Evolutionary conservation across 2,329 filamentous ascomycete species (phyloP).

Genomic region (Colletotrichum sidae): DNA sequence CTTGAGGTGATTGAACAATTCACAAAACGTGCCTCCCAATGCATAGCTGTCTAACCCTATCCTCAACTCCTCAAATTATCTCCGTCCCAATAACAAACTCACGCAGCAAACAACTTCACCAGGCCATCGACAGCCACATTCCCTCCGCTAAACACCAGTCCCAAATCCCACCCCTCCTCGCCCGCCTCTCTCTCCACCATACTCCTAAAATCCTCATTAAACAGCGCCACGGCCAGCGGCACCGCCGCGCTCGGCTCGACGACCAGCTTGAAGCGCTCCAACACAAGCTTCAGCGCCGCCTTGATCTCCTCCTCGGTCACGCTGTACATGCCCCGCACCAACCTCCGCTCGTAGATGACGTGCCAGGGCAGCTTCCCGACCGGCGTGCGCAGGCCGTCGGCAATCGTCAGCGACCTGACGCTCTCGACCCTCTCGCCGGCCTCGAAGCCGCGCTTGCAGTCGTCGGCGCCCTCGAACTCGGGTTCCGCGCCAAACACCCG

Average conservation of each 20-base stretch:
- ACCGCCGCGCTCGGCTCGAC: constrained; percentile 91
- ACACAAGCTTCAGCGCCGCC: constrained; percentile 78
- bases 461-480: constrained; percentile 83
- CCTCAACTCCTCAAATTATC: background rate
- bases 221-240: constrained; percentile 84
- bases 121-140: constrained; percentile 68
- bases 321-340: constrained; percentile 77
- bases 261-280: constrained; percentile 90
- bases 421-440: constrained; percentile 71
- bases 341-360: constrained; percentile 77
- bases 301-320: constrained; percentile 88
- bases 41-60: too few species aligned
- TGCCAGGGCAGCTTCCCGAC: constrained; percentile 81
- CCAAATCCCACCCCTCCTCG: constrained; percentile 78
- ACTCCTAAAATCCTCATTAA: constrained; percentile 83
- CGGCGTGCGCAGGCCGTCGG: constrained; percentile 88
- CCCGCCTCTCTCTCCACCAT: constrained; percentile 79
- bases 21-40: too few species aligned
- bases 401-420: constrained; percentile 84
- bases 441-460: constrained; percentile 78
- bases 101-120: constrained; percentile 59
- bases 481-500: constrained; percentile 91
- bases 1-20: too few species aligned
- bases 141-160: constrained; percentile 70
- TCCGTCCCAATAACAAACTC: background rate